Evolutionary conservation across 371 early-diverging fungal species (phyloP).

Genomic region (Mucor lusitanicus): DNA sequence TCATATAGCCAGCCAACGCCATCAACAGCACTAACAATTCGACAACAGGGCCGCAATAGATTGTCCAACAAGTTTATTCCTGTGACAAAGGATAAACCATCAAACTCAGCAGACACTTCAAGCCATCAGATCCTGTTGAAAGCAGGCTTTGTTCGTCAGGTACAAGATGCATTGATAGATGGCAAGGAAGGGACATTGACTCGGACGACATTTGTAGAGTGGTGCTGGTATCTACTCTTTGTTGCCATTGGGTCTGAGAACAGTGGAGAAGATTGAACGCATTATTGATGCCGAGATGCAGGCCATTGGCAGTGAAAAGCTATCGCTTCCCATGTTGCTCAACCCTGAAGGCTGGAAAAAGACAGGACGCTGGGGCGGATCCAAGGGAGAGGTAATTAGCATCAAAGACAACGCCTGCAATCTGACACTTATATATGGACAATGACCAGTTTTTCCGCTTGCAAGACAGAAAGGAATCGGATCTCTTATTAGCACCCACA

Average conservation of each 20-base stretch:
- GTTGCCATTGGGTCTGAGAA: conserved; percentile 78
- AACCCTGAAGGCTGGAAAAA: conserved; percentile 73
- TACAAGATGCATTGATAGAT: conserved; percentile 2
- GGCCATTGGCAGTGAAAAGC: conserved; percentile 72
- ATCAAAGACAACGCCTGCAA: too few species aligned
- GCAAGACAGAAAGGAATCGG: conserved; percentile 76
- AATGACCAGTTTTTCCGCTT: conserved; percentile 69
- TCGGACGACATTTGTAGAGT: conserved; percentile 42
- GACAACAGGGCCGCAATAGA: conserved; percentile 44
- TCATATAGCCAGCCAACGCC: not conserved
- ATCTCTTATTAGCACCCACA: conserved; percentile 82
- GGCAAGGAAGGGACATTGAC: too few species aligned
- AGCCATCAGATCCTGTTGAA: conserved; percentile 19
- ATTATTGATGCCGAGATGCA: conserved; percentile 85
- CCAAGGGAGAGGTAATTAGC: conserved; percentile 65
- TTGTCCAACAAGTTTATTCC: conserved; percentile 48
- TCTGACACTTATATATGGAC: not conserved
- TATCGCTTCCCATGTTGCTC: conserved; percentile 72
- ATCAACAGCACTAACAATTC: not conserved
- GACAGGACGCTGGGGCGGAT: conserved; percentile 77
- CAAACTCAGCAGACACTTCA: conserved; percentile 8
- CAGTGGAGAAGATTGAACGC: conserved; percentile 69
- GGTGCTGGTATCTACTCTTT: conserved; percentile 82
- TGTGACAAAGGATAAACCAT: conserved; percentile 19
- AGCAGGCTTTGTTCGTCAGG: conserved; percentile 61